Evolutionary conservation across 208 protist genomes (phyloP), one percentile per base, ranked within the genome.

Genomic region (Jaenimonas drosophilae): DNA sequence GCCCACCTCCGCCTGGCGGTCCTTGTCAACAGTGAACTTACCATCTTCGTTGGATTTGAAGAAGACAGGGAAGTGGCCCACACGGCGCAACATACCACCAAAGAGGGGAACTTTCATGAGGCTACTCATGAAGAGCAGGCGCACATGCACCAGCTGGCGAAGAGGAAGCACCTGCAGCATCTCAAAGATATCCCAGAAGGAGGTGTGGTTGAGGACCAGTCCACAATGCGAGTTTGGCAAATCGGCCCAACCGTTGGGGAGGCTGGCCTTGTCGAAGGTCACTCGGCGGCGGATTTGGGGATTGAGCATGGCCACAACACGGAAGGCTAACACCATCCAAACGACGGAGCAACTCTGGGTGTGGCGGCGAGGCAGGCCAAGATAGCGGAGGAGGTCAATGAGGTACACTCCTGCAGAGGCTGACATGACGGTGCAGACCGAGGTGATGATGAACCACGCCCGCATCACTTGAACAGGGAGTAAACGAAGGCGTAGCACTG

Each of bases 41-140:
- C 65, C 61, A 17, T 71, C 68, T 24, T 54, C 60, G 32, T 80
- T 70, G 25, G 64, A 72, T 39, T 66, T 84, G 64, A 84, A 88
- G 67, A 76, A 84, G 9, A 88, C 78, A 2, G 78, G 78, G 43
- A 83, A 88, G 67, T 88, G 72, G 2, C 78, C 78, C 31, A 76
- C 70, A 25, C 62, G 63, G 45, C 73, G 57, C 31, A 75, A 73
- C 40, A 68, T 43, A 34, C 54, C 59, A 21, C 75, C 75, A 37
- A 77, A 77, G 53, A 84, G 50, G 4, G 75, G 75, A 30, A 84
- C 71, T 0, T 59, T 23, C 7, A 53, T 46, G 36, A 84, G 61
- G 19, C 66, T 67, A 27, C 57, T 36, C 55, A 80, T 84, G 52
- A 80, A 62, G 26, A 78, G 38, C 2, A 71, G 79, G 41, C 71